phyloP scores from a whole-genome alignment of 192 early-diverging fungal species.

The Mortierella alpina region DNA sequence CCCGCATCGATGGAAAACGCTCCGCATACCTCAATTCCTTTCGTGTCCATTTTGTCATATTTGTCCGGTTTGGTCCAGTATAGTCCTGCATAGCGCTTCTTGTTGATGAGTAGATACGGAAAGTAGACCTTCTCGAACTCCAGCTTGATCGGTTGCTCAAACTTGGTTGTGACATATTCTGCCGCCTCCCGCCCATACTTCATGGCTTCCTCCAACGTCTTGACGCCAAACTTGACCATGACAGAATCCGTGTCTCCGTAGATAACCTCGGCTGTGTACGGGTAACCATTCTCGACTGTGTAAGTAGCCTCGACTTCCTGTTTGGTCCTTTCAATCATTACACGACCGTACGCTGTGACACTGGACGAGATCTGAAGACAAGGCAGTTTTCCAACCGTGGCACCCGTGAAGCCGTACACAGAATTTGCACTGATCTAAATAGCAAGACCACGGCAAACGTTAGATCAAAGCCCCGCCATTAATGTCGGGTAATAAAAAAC shows the following conservation, averaged over 20 bases:
- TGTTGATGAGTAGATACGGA: constrained; percentile 97
- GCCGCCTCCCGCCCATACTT: constrained; percentile 85
- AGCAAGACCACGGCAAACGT: not conserved
- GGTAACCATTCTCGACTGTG: constrained; percentile 88
- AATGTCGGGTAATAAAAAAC: not conserved
- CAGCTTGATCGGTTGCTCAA: constrained; percentile 94
- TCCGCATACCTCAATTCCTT: constrained; percentile 88
- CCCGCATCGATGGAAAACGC: not conserved
- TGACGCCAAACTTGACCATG: constrained; percentile 97
- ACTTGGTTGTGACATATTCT: constrained; percentile 84
- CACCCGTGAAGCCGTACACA: constrained; percentile 97
- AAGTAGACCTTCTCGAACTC: constrained; percentile 99
- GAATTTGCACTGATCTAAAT: constrained; percentile 91
- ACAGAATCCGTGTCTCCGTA: constrained; percentile 99
- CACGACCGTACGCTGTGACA: constrained; percentile 93
- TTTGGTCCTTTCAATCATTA: constrained; percentile 95
- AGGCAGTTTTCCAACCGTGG: constrained; percentile 90
- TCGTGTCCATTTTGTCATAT: constrained; percentile 97
- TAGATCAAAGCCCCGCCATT: not conserved
- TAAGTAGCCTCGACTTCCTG: constrained; percentile 84
- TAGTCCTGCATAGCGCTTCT: constrained; percentile 97
- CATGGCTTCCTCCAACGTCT: constrained; percentile 87
- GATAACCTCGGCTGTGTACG: constrained; percentile 90
- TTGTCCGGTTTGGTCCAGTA: constrained; percentile 96
- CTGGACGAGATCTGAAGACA: constrained; percentile 94